Base-by-base conservation (phyloP, 73 alveolate species). In the Paramecium primaurelia region DNA sequence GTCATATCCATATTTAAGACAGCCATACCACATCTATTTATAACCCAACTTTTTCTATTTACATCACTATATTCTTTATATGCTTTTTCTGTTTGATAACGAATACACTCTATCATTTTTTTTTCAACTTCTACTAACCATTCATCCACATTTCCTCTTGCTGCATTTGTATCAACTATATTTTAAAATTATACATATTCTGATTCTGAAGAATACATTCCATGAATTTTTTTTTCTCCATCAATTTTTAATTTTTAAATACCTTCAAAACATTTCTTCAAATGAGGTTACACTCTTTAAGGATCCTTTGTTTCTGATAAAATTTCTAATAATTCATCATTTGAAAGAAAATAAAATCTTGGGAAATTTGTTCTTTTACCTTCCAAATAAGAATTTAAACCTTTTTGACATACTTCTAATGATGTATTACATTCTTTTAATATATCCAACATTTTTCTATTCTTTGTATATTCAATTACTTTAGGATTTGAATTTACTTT, bases 81-180 rank as follows among this genome's bases (percentile, higher is more conserved):
- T 30, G 97, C 89, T 45, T 77, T 69, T 71, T 89, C 90, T 93
- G 98, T 93, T 59, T 95, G 96, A 80, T 93, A 93, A 71, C 99
- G 97, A 58, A 99, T 99, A 0, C 99, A 95, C 58, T 77, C 89
- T 85, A 95, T 95, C 99, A 99, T 99, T 97, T 97, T 99, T 25
- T 97, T 99, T 92, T 99, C 99, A 75, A 99, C 98, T 88, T 99
- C 99, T 47, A 99, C 98, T 99, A 99, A 98, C 99, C 99, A 99
- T 92, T 96, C 97, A 92, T 99, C 99, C 10, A 99, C 99, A 86
- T 98, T 98, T 95, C 98, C 97, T 4, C 96, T 22, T 22, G 25
- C 25, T 22, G 25, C 98, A 51, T 97, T 99, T 16, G 99, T 99
- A 90, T 97, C 98, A 2, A 97, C 97, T 83, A 93, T 94, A 93